phyloP scores from a whole-genome alignment of 1,284 basidiomycete species.

The Ustilago esculenta region DNA sequence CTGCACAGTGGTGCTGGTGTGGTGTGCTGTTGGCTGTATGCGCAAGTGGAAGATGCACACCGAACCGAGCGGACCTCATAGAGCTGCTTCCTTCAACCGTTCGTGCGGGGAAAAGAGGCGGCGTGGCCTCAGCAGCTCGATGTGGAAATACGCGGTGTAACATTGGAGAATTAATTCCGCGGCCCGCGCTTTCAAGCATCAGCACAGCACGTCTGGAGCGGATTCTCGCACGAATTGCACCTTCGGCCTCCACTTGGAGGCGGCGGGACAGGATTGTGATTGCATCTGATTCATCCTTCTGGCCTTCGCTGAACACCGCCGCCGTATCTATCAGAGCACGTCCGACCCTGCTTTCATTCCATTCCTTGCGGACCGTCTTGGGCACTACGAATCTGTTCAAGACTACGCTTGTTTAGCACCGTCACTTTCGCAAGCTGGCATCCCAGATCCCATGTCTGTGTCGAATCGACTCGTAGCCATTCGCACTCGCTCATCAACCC shows the following conservation, averaged over 20 bases:
- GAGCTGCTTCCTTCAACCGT: not conserved
- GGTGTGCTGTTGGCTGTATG: slow-evolving; percentile 1
- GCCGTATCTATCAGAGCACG: too few relatives aligned
- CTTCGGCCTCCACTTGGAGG: slow-evolving; percentile 5
- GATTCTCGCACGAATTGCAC: slow-evolving; percentile 2
- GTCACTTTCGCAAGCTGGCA: not conserved
- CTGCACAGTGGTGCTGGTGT: not conserved
- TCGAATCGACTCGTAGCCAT: slow-evolving; percentile 12
- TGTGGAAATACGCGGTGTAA: too few relatives aligned
- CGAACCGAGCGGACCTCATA: slow-evolving; percentile 8
- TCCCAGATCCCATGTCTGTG: slow-evolving; percentile 15
- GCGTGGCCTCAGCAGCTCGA: too few relatives aligned
- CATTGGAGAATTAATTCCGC: too few relatives aligned
- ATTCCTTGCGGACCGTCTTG: not conserved
- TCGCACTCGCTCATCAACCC: slow-evolving; percentile 9
- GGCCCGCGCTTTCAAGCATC: slow-evolving; percentile 5
- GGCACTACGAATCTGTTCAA: too few relatives aligned
- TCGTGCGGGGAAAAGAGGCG: too few relatives aligned
- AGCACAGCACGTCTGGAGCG: slow-evolving; percentile 6
- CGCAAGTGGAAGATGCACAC: not conserved
- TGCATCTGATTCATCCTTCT: slow-evolving; percentile 15
- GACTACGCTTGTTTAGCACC: slow-evolving; percentile 2
- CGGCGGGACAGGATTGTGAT: slow-evolving; percentile 1
- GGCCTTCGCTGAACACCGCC: too few relatives aligned
- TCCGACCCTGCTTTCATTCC: too few relatives aligned